Evolutionary conservation across 2,329 filamentous ascomycete genomes (phyloP).

Genomic region (Pseudopyrenochaeta lycopersici): DNA sequence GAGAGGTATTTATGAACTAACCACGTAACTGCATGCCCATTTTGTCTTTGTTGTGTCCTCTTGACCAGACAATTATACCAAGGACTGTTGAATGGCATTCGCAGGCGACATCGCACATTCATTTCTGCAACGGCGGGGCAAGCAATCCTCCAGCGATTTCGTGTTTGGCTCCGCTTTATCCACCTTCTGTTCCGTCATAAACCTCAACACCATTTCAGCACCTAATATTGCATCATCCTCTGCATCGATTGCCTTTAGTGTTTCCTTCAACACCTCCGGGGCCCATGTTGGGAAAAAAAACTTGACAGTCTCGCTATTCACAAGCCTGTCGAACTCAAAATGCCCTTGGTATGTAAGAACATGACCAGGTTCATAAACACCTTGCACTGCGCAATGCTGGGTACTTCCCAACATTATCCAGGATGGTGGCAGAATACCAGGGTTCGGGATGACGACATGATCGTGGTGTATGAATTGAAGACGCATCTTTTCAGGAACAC

Average conservation of each 20-base stretch:
- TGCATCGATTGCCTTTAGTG: slow-evolving; percentile 27
- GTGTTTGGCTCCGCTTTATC: neutral
- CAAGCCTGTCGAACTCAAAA: slow-evolving; percentile 55
- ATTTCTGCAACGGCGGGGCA: slow-evolving; percentile 25
- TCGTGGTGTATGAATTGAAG: slow-evolving; percentile 54
- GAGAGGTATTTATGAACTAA: neutral
- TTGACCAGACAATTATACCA: neutral
- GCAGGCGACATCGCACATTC: neutral
- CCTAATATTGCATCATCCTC: slow-evolving; percentile 42
- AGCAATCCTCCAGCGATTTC: slow-evolving; percentile 22
- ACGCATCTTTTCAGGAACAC: slow-evolving; percentile 23
- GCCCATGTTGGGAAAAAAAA: slow-evolving; percentile 45
- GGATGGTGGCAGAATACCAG: slow-evolving; percentile 18
- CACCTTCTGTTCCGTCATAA: slow-evolving; percentile 33
- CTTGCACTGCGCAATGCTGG: slow-evolving; percentile 50
- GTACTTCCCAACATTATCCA: slow-evolving; percentile 37
- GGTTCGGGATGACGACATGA: slow-evolving; percentile 32
- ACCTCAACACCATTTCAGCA: slow-evolving; percentile 45
- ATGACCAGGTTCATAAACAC: slow-evolving; percentile 49
- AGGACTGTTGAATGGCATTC: neutral
- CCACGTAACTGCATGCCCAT: too few relatives aligned
- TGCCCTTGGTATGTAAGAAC: slow-evolving; percentile 56
- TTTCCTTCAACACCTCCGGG: slow-evolving; percentile 22
- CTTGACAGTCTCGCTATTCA: slow-evolving; percentile 51
- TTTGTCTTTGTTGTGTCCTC: neutral